Evolutionary conservation across 2,329 filamentous ascomycete species (phyloP).

Genomic region (Trichoderma breve): DNA sequence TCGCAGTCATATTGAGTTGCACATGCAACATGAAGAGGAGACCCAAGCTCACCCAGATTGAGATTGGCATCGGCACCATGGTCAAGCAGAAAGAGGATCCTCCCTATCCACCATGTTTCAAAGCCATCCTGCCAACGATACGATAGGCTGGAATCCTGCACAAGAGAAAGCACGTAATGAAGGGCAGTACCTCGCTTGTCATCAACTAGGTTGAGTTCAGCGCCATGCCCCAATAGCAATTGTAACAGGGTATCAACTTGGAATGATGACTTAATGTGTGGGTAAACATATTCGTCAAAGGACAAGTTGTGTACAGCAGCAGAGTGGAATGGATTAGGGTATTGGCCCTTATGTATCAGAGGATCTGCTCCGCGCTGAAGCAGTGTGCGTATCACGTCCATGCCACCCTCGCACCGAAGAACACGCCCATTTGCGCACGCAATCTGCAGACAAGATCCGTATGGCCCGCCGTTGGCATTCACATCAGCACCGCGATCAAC

Average conservation of each 20-base stretch:
- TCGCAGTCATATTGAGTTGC: neutral
- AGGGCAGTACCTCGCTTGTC: neutral
- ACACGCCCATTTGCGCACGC: neutral
- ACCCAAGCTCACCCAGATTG: neutral
- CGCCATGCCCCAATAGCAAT: neutral
- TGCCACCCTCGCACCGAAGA: neutral
- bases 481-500: neutral
- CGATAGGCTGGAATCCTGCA: neutral
- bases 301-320: neutral
- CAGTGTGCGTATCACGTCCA: neutral
- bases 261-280: neutral
- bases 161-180: neutral
- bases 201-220: neutral
- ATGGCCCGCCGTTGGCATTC: neutral
- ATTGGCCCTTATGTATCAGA: neutral
- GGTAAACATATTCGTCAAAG: neutral
- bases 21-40: constrained; percentile 22
- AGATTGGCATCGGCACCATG: constrained; percentile 7
- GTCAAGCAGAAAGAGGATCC: constrained; percentile 5
- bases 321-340: neutral
- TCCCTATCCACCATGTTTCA: neutral
- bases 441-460: neutral
- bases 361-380: neutral
- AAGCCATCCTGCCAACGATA: neutral
- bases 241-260: neutral